A percentile compares a stretch with the other conserved stretches of the same genome.
Evolutionary conservation across 1,139 yeast species (phyloP).

Genomic region (Lizanozyma gosingica): DNA sequence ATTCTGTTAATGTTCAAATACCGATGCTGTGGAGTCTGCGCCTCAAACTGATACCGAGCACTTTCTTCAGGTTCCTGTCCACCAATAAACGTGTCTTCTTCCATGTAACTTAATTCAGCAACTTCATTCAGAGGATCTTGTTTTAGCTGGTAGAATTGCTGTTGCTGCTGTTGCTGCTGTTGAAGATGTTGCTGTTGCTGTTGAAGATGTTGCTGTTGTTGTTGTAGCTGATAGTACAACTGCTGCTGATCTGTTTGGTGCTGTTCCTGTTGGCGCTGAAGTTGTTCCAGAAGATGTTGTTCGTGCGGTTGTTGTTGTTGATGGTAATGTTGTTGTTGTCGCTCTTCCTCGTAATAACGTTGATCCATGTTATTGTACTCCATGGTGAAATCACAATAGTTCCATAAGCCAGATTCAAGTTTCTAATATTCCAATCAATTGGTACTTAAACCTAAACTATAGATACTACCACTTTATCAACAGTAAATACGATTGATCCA

Average conservation of each 20-base stretch:
- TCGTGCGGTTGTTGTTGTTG: conserved; percentile 10
- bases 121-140: conserved; percentile 3
- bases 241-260: conserved; percentile 9
- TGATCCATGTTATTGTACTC: neutral
- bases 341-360: conserved; percentile 1
- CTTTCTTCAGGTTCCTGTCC: conserved; percentile 4
- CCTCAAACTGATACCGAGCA: conserved; percentile 3
- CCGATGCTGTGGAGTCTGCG: conserved; percentile 8
- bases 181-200: conserved; percentile 5
- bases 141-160: conserved; percentile 7
- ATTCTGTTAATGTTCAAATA: conserved; percentile 1
- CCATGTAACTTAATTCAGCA: conserved; percentile 24
- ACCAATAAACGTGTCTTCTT: conserved; percentile 21
- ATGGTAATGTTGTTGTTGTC: conserved; percentile 5
- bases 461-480: no score
- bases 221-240: conserved; percentile 9
- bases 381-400: no score
- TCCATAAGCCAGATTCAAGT: no score
- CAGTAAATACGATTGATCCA: no score
- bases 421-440: no score
- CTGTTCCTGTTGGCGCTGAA: conserved; percentile 15
- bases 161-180: conserved; percentile 10
- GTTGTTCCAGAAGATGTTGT: conserved; percentile 26
- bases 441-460: no score
- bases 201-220: conserved; percentile 10